Evolutionary conservation across 2,329 filamentous ascomycete species (phyloP), one percentile per base, ranked within the genome.

Genomic region (Didymella lethalis): DNA sequence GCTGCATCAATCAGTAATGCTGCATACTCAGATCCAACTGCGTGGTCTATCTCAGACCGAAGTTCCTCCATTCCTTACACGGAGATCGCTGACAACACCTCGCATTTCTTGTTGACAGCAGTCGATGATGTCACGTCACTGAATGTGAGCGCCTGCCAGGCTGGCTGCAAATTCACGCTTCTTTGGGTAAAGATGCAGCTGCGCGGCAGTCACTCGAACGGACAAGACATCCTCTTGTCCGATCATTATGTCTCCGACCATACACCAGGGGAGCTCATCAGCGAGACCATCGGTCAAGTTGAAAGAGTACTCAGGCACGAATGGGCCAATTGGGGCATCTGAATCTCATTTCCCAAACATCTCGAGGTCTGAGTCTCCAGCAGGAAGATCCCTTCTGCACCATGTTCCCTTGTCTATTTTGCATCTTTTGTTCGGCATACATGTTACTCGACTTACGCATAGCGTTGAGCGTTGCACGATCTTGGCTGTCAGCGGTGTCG

Each of bases 101-200:
- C 68, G 14, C 62, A 56, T 4, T 77, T 76, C 59, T 67, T 76
- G 14, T 52, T 53, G n/a, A 58, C 61, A 29, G 68, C 67, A 6
- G 23, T 66, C 7, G n/a, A 64, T 0, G 66, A 70, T 4, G 54
- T 71, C 11, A 55, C 57, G 3, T 52, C 67, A 2, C 52, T 67
- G 3, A 64, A 73, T 28, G 38, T 72, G 7, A 43, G 47, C 0
- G 62, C 68, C 16, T 72, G 70, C 57, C 70, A 75, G 48, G 64
- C 64, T 4, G 74, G 75, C 38, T 73, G 71, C 28, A 59, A 54
- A 7, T 72, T 69, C 18, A 47, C 75, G 25, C 62, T 76, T 12
- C 68, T 70, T 7, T 77, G 74, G 74, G 66, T 70, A 1, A 75
- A 75, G 52, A 68, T 73, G 47, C 62, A 67, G 2, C 54, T 76